Evolutionary conservation across 192 early-diverging fungal genomes (phyloP).

Genomic region (Entrophospora sp.): DNA sequence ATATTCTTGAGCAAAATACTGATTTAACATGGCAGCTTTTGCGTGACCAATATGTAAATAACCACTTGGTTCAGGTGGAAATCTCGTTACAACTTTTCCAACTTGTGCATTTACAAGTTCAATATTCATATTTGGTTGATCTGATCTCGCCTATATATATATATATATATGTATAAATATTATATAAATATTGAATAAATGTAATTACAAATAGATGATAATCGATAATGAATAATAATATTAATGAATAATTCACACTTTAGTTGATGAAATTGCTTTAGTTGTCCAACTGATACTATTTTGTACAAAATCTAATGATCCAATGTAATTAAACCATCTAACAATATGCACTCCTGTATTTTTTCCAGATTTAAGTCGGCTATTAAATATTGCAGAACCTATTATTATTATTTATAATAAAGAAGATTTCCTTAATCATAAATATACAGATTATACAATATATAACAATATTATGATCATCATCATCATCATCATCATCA

Average conservation of each 20-base stretch:
- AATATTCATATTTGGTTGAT: conserved; percentile 94
- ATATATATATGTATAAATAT: conserved; percentile 1
- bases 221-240: background rate
- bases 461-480: background rate
- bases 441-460: background rate
- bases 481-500: background rate
- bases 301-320: conserved; percentile 44
- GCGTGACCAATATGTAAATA: conserved; percentile 99
- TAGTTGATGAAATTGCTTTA: conserved; percentile 39
- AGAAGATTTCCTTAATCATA: background rate
- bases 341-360: conserved; percentile 61
- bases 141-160: conserved; percentile 38
- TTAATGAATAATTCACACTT: conserved; percentile 26
- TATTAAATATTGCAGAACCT: conserved; percentile 71
- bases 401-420: background rate
- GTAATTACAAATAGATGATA: background rate
- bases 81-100: conserved; percentile 92
- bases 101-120: conserved; percentile 65
- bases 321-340: conserved; percentile 76
- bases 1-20: conserved; percentile 88
- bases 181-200: background rate
- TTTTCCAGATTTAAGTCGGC: conserved; percentile 67
- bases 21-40: conserved; percentile 96
- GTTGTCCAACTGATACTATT: conserved; percentile 37
- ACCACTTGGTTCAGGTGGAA: conserved; percentile 97